Evolutionary conservation across 768 basidiomycete species (phyloP), one percentile per base, ranked within the genome.

Genomic region (Auricularia sp.): DNA sequence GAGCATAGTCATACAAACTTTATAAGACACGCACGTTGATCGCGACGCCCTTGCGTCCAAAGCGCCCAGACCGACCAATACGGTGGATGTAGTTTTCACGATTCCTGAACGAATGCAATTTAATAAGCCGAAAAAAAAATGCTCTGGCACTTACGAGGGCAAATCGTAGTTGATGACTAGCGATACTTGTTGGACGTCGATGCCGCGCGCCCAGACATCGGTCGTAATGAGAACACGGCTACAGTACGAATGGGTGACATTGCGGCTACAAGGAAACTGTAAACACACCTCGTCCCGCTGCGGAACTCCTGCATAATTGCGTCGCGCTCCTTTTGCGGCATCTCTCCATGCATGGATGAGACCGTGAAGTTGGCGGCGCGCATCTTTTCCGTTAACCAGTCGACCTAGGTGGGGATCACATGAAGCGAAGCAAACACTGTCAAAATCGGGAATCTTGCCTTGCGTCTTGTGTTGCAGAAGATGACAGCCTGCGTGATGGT

Each of bases 41-140:
- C 54, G 97, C 97, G 66, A 98, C 97, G 82, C 96, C 97, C 79
- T 99, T 99, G 70, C 97, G 83, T 70, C 97, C 97, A 79, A 98
- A 98, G 65, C 97, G 93, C 73, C 97, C 97, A 65, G 95, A 97
- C 67, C 97, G 93, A 76, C 97, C 97, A 74, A 98, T 98, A 73
- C 97, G 91, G 80, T 99, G 97, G 70, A 99, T 98, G 80, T 99
- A 99, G 77, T 99, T 98, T 84, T 98, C 96, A 82, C 91, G 91
- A 75, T 93, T 93, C 68, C 88, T 93, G 67, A 62, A 70, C 64
- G 61, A 43, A 21, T 12, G 29, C 14, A 70, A 61, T 39, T 64
- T 61, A 53, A 12, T 47, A 58, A 65, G 67, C 66, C 63, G 53
- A 54, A 39, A 62, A 21, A 36, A 7, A 36, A 67, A 59, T 61